A percentile compares a stretch with the other conserved stretches of the same genome.
Conservation (phyloP, 2,329 filamentous ascomycete species). For the Allantophomopsis lycopodina region DNA sequence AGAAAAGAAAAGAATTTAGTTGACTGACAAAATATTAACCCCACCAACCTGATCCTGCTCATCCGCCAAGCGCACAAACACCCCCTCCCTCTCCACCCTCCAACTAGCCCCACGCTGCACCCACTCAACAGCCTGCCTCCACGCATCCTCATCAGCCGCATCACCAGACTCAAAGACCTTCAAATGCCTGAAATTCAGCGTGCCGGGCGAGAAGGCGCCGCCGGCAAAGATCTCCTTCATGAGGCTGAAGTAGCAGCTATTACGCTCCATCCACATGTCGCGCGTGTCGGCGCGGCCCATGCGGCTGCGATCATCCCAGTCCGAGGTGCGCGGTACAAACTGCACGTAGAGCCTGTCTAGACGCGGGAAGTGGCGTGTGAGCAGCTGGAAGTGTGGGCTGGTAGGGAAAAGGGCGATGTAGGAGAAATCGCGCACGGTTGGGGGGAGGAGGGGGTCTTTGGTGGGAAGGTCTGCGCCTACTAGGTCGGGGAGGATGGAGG, state of each 20-base stretch:
- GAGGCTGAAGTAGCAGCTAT: constrained; percentile 14
- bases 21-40: not conserved
- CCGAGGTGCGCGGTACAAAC: constrained; percentile 21
- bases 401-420: constrained; percentile 59
- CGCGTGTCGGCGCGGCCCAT: constrained; percentile 17
- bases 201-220: constrained; percentile 5
- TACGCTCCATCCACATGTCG: constrained; percentile 17
- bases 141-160: constrained; percentile 27
- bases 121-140: constrained; percentile 29
- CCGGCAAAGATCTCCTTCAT: constrained; percentile 15
- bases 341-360: constrained; percentile 41
- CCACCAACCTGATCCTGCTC: constrained; percentile 3
- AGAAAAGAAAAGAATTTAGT: not conserved
- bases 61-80: constrained; percentile 24
- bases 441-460: constrained; percentile 22
- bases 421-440: constrained; percentile 31
- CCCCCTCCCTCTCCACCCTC: constrained; percentile 28
- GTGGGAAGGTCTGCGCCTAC: constrained; percentile 26
- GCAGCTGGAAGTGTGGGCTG: constrained; percentile 39
- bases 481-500: constrained; percentile 35
- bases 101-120: constrained; percentile 24
- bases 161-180: constrained; percentile 36
- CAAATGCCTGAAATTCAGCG: constrained; percentile 27
- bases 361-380: constrained; percentile 31
- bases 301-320: constrained; percentile 12